Evolutionary conservation across 306 rosid species (phyloP), one percentile per base, ranked within the genome.

Genomic region (Chamaecrista fasciculata): DNA sequence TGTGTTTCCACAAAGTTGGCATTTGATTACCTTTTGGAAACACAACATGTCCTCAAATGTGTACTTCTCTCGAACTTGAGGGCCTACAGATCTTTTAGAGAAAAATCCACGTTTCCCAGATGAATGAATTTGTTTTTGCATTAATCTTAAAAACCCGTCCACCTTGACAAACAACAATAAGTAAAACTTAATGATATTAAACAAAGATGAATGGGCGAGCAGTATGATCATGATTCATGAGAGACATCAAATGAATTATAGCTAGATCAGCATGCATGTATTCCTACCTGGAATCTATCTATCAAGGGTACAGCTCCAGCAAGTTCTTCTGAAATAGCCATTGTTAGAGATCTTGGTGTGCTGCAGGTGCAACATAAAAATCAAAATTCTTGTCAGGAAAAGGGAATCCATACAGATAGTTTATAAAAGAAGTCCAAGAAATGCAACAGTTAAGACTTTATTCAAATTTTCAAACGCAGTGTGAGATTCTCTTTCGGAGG

Each of bases 41-140:
- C 95, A 87, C 59, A 95, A 59, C 99, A 95, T 95, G 66, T 95
- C 97, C 77, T 91, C 99, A 66, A 95, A 95, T 52, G 95, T 89
- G 76, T 82, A 86, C 55, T 67, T 95, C 37, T 91, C 96, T 36
- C 87, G 86, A 61, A 81, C 70, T 80, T 87, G 97, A 49, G 91
- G 86, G 55, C 91, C 96, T 25, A 87, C 71, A 25, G 97, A 84
- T 78, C 85, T 87, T 81, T 86, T 95, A 18, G 88, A 82, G 74
- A 95, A 95, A 72, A 95, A 87, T 7, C 97, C 96, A 11, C 97
- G 97, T 75, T 91, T 95, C 61, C 96, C 99, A 66, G 96, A 83
- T 28, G 99, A 91, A 67, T 91, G 97, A 64, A 95, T 95, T 73
- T 95, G 99, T 70, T 91, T 95, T 71, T 91, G 97, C 99, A 95